Evolutionary conservation across 805 yeast genomes (phyloP).

Genomic region (Yueomyces sinensis): DNA sequence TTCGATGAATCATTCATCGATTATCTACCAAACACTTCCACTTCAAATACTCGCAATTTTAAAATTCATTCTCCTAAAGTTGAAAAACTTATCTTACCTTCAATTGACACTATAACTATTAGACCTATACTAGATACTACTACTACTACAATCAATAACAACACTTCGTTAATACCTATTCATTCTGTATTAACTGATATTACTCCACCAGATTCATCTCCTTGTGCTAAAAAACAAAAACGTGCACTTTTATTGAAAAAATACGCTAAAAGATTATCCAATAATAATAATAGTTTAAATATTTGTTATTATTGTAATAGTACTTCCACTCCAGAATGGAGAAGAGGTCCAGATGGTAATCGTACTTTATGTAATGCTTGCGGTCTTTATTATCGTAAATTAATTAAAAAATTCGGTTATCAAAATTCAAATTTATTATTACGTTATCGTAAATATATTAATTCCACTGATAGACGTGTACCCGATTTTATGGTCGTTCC

Average conservation of each 20-base stretch:
- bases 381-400: slow-evolving; percentile 62
- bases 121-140: not conserved
- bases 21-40: too few species aligned
- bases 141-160: too few species aligned
- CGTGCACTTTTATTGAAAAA: not conserved
- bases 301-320: slow-evolving; percentile 70
- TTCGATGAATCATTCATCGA: too few species aligned
- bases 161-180: too few species aligned
- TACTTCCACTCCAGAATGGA: slow-evolving; percentile 80
- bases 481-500: slow-evolving; percentile 15
- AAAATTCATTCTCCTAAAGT: not conserved
- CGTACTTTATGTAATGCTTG: slow-evolving; percentile 86
- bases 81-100: not conserved
- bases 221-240: not conserved
- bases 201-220: not conserved
- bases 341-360: slow-evolving; percentile 77
- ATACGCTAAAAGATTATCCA: not conserved
- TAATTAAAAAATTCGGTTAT: slow-evolving; percentile 27
- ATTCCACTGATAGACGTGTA: slow-evolving; percentile 15
- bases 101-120: not conserved
- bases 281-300: too few species aligned
- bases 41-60: too few species aligned
- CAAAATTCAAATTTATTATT: slow-evolving; percentile 16
- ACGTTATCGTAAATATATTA: slow-evolving; percentile 10
- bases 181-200: not conserved